Evolutionary conservation across 139 green algal genomes (phyloP), one percentile per base, ranked within the genome.

Genomic region (Auxenochlorella pyrenoidosa): DNA sequence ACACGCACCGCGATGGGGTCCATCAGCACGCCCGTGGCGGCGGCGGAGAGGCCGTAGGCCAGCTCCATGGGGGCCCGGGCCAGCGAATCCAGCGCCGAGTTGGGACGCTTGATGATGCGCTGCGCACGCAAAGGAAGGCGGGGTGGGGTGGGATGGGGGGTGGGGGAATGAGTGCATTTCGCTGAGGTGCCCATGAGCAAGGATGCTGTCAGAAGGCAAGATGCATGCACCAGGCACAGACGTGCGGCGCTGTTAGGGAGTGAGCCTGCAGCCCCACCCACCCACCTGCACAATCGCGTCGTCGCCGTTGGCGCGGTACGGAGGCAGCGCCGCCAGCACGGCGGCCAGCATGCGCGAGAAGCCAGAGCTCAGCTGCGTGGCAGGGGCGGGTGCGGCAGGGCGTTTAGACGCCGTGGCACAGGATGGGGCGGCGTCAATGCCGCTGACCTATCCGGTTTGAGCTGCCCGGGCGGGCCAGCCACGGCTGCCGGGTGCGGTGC

Each of bases 31-130:
- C 95, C 95, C 43, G 63, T 75, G 8, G 88, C 44, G 19, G 82
- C 95, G 24, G 89, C 81, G 19, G 88, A n/a, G 12, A 94, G 58
- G 2, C 94, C 95, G 44, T 93, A 71, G 32, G 93, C 43, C 26
- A 95, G 38, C 81, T 97, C 94, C 43, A 84, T 75, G 28, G 86
- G 79, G 0, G 88, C 87, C 26, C 93, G 81, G 79, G 90, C 90
- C 26, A 94, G 84, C 43, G 94, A 92, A 36, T 98, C 95, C 41
- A 95, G 83, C 13, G 93, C 90, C 28, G 93, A 96, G 60, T 91
- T 80, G 32, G 95, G 95, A 13, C 91, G 91, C 47, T 85, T 84
- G 47, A 94, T 90, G 38, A 94, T 91, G 26, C 95, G 92, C 54
- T 91, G 54, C 54, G 54, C 13, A 63, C 47, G 12, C 47, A 58